Evolutionary conservation across 495 filamentous ascomycete genomes (phyloP), one percentile per base, ranked within the genome.

Genomic region (Physcia stellaris): DNA sequence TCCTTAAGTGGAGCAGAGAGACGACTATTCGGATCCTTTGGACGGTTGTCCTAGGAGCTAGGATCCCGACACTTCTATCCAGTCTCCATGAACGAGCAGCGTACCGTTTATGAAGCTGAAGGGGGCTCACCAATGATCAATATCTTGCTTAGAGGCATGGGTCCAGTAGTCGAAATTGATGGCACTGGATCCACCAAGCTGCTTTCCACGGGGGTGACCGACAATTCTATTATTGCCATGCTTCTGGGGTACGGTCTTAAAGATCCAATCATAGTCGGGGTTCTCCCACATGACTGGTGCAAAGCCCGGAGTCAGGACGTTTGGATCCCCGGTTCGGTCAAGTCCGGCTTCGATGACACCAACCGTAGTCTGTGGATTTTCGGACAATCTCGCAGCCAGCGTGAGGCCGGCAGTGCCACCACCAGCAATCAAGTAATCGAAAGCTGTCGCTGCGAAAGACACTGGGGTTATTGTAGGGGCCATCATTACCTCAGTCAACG

Each of bases 51-150:
- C n/a, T n/a, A n/a, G n/a, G n/a, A n/a, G n/a, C n/a, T n/a, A n/a
- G n/a, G n/a, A n/a, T n/a, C n/a, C n/a, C n/a, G n/a, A n/a, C n/a
- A n/a, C n/a, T n/a, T n/a, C n/a, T n/a, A n/a, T n/a, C n/a, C n/a
- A n/a, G n/a, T n/a, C n/a, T n/a, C n/a, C n/a, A n/a, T n/a, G n/a
- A n/a, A n/a, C n/a, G n/a, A n/a, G n/a, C n/a, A n/a, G n/a, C n/a
- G n/a, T n/a, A n/a, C n/a, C n/a, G n/a, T n/a, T n/a, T n/a, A n/a
- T n/a, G n/a, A n/a, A n/a, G n/a, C n/a, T n/a, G n/a, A n/a, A n/a
- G n/a, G n/a, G n/a, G n/a, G n/a, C n/a, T n/a, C 51, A 63, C 73
- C 72, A 77, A 9, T 56, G 59, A 32, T 75, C 68, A 17, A 75
- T 55, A 37, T 63, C 60, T 6, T 43, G 53, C 24, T 57, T 60